Conservation (phyloP, 208 protist genomes). For the Leishmania tropica region DNA sequence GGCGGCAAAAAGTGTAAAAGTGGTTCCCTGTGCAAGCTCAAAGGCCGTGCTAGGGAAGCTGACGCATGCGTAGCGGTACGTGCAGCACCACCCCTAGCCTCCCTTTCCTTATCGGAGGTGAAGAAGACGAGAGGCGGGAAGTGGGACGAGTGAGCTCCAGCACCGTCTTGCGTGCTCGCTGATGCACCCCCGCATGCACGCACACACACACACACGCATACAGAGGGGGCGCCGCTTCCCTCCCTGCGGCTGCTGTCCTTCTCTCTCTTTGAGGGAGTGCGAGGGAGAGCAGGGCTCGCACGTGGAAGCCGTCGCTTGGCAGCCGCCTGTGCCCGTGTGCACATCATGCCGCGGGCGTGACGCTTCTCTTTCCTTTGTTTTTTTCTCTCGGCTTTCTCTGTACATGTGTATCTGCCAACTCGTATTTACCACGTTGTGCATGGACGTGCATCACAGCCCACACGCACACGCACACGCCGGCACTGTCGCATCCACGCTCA, state of each 20-base stretch:
- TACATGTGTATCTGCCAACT: not conserved
- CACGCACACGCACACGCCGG: not conserved
- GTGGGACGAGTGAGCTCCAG: not conserved
- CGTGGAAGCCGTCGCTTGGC: not conserved
- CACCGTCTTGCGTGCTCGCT: not conserved
- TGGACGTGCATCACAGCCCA: too few species aligned
- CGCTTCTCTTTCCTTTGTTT: not conserved
- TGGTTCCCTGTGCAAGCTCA: slow-evolving; percentile 42
- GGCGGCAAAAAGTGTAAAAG: slow-evolving; percentile 53
- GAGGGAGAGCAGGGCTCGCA: not conserved
- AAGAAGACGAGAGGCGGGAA: not conserved
- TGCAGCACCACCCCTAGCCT: not conserved
- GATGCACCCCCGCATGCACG: not conserved
- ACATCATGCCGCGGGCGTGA: not conserved
- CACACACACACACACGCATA: not conserved
- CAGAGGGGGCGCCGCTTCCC: not conserved
- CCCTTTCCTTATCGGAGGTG: not conserved
- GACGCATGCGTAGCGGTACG: slow-evolving; percentile 16
- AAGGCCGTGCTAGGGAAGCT: slow-evolving; percentile 46
- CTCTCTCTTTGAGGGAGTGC: too few species aligned
- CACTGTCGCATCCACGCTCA: not conserved
- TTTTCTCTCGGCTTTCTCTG: too few species aligned
- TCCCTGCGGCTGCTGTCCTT: too few species aligned
- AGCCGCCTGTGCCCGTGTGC: not conserved
- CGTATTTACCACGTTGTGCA: too few species aligned